Evolutionary conservation across 208 protist genomes (phyloP), one percentile per base, ranked within the genome.

Genomic region (Trypanosoma mega): DNA sequence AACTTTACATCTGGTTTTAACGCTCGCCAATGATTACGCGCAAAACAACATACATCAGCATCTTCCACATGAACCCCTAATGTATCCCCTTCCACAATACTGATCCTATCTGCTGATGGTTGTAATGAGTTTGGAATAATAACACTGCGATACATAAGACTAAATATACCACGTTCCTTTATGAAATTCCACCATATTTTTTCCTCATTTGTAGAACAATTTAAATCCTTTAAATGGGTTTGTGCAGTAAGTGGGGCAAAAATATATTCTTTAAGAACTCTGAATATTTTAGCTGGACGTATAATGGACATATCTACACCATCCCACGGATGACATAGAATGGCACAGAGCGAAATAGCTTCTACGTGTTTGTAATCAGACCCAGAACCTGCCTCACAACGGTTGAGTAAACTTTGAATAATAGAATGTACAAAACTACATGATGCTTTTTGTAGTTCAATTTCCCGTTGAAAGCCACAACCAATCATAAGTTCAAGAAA

Each of bases 281-380:
- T 33, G 64, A 96, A 92, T 21, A 96, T 77, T 16, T 85, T 89
- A 26, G 47, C 57, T 9, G 85, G 87, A 11, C 57, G 67, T 31
- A 96, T 73, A n/a, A 91, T 77, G 18, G 83, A 84, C 75, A 94
- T 82, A 73, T 96, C 90, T 0, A 87, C 77, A 56, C 72, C 73
- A 50, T 93, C 80, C 87, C 86, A 93, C 34, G 90, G 87, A 63
- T 96, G 73, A 53, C 86, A 93, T 45, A 96, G 68, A 12, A 87
- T 65, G 23, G 90, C 85, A 48, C 85, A 92, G 69, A 93, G 43
- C 31, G 46, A 59, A 46, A 72, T 41, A 51, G 57, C 72, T 62
- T 64, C 68, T 34, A 86, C 68, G 41, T 51, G 37, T n/a, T 67
- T 46, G 47, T 68, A 52, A 30, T 50, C 37, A 37, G 23, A 44